phyloP scores from a whole-genome alignment of 2,329 filamentous ascomycete genomes.

The Daldinia eschscholtzii region DNA sequence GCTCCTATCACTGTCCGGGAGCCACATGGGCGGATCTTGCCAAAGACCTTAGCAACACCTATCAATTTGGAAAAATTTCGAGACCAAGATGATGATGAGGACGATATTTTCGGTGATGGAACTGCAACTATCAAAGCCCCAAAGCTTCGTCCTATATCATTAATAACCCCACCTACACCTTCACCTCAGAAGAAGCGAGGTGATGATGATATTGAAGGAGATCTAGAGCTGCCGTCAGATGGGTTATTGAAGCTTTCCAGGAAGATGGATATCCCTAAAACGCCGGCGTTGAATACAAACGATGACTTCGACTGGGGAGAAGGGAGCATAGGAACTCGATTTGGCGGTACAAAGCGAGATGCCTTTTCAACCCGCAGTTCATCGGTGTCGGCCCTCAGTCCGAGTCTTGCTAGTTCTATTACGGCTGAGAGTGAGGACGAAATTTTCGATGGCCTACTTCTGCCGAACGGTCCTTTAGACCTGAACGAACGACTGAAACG shows the following conservation, averaged over 20 bases:
- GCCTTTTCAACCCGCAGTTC: slow-evolving; percentile 85
- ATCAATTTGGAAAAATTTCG: slow-evolving; percentile 74
- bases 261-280: slow-evolving; percentile 71
- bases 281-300: slow-evolving; percentile 67
- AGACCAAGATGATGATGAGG: slow-evolving; percentile 72
- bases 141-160: slow-evolving; percentile 58
- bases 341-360: slow-evolving; percentile 86
- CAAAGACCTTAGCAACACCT: slow-evolving; percentile 58
- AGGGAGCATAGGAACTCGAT: slow-evolving; percentile 90
- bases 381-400: slow-evolving; percentile 88
- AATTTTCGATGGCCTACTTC: slow-evolving; percentile 86
- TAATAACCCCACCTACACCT: slow-evolving; percentile 69
- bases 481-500: slow-evolving; percentile 83
- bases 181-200: slow-evolving; percentile 63
- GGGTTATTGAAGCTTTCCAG: slow-evolving; percentile 75
- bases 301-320: slow-evolving; percentile 96
- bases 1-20: slow-evolving; percentile 45
- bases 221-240: slow-evolving; percentile 77
- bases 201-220: slow-evolving; percentile 78
- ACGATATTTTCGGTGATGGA: slow-evolving; percentile 71
- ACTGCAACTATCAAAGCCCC: slow-evolving; percentile 76
- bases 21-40: slow-evolving; percentile 51
- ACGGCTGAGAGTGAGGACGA: slow-evolving; percentile 95
- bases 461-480: slow-evolving; percentile 86
- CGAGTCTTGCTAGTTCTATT: slow-evolving; percentile 90